Base-by-base conservation (phyloP, 75 land plant genomes). In the Isoetes taiwanensis region DNA sequence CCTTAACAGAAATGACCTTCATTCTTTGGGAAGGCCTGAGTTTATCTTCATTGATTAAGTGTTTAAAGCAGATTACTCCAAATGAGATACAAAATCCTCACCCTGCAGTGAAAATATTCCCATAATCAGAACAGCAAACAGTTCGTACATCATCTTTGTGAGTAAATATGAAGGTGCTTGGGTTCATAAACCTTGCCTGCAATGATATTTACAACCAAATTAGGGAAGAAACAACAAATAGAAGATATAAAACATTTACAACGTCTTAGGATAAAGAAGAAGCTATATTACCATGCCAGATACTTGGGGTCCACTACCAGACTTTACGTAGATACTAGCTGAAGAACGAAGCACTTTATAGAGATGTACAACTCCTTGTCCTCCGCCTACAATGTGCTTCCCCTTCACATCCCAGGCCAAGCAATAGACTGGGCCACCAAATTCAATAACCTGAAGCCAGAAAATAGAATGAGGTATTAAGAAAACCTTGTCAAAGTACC, bases 361-460 rank as follows among this genome's bases (percentile, higher is more conserved):
- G 2, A 67, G 29, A 27, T 67, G 70, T 1, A 67, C 62, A 11
- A 60, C 70, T 12, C 70, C 70, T 11, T 42, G 12, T 27, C 70
- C 63, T 25, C 70, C 70, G 23, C 63, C 70, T 33, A 67, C 39
- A 24, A 67, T 5, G n/a, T 59, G 70, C 34, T 34, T 43, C 19
- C 64, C 55, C 32, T 67, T 67, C 23, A 56, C 27, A 34, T 67
- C 63, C 70, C 70, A 67, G 19, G 63, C 63, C 23, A 67, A 27
- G 32, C 63, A 67, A 39, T 34, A 59, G 24, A 67, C 70, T 28
- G 70, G 70, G 1, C 64, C 70, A 32, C 70, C 70, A 59, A 59
- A 67, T 46, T 67, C 70, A 10, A 67, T 46, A 32, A 67, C 63
- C 70, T 67, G 40, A 1, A 16, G 23, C 4, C 16, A 5, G 25